Base-by-base conservation (phyloP, 495 filamentous ascomycete genomes). In the Penicillium cinerascens region DNA sequence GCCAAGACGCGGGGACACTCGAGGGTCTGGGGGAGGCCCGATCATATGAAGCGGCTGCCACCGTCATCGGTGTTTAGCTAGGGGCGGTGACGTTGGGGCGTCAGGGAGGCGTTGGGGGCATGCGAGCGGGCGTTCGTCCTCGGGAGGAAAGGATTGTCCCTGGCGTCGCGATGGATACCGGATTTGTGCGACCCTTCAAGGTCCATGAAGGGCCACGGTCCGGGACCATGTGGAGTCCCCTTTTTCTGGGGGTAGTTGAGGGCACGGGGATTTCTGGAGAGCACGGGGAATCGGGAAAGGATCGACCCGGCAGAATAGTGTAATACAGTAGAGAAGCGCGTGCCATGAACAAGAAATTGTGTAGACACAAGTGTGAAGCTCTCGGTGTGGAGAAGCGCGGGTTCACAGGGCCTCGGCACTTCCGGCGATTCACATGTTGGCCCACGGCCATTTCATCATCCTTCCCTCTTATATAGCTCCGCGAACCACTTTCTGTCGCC, bases 31-130 rank as follows among this genome's bases (percentile, higher is more conserved):
- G 68, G 67, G 9, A 65, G 60, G 15, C 61, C 67, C 15, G 68
- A 77, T 59, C 72, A 75, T 62, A 69, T 75, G 68, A 71, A 69
- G 64, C 66, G 63, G 46, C 58, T 74, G 43, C 54, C 73, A 38
- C 60, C 62, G 44, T 60, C 60, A 44, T 66, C 63, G 48, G 57
- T 69, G 23, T 73, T 77, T 39, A 59, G 67, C 42, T 29, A 4
- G 29, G 29, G 67, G 66, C 58, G 60, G 46, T 76, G 58, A 75
- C 33, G 48, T 47, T 42, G 46, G 17, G 15, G 16, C 43, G 23
- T 39, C 25, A 35, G 18, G 29, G 29, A 33, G 29, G 11, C 11
- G 29, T 33, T 33, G 29, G 29, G 29, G 29, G 29, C 29, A 33
- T 10, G 29, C 29, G 29, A 33, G 29, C 29, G 44, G 26, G 41